These are phyloP conservation scores for Mycocentrospora acerina DNA, from an alignment of 2,329 filamentous ascomycete genomes.

Conservation along the genomic window DNA sequence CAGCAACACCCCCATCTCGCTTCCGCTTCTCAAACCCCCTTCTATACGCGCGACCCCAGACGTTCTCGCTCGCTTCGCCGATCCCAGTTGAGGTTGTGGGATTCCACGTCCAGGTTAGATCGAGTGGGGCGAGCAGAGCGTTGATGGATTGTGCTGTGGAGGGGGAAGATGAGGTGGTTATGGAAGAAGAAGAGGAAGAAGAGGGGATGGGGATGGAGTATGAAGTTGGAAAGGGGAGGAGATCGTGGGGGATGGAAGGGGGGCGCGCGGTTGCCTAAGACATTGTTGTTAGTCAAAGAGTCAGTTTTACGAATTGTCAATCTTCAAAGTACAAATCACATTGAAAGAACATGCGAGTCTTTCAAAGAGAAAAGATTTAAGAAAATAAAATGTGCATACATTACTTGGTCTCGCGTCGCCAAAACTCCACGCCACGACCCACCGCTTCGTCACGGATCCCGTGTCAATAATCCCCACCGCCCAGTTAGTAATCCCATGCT, in stretches of 20 bases:
- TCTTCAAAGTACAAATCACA: no score
- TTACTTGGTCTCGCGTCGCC: slow-evolving; percentile 63
- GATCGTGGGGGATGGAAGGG: slow-evolving; percentile 50
- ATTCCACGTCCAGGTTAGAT: slow-evolving; percentile 68
- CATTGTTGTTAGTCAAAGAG: no score
- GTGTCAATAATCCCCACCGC: slow-evolving; percentile 80
- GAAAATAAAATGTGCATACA: slow-evolving; percentile 29
- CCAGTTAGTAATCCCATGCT: slow-evolving; percentile 68
- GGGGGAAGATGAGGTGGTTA: no score
- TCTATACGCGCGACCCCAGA: slow-evolving; percentile 76
- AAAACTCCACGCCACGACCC: slow-evolving; percentile 91
- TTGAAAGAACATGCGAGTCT: no score
- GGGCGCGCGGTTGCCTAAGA: slow-evolving; percentile 22
- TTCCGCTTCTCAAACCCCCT: slow-evolving; percentile 53
- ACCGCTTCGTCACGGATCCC: slow-evolving; percentile 73
- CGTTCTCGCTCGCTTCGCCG: slow-evolving; percentile 67
- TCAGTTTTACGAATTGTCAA: no score
- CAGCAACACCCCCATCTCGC: slow-evolving; percentile 18
- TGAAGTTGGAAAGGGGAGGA: slow-evolving; percentile 56
- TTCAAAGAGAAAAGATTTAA: neutral
- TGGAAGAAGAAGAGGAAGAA: slow-evolving; percentile 10
- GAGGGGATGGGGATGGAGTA: slow-evolving; percentile 48
- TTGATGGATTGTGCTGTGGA: no score
- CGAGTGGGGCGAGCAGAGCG: slow-evolving; percentile 55
- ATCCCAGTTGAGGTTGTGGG: slow-evolving; percentile 55